A percentile compares a stretch with the other conserved stretches of the same genome.
These are phyloP conservation scores for Tuber magnatum DNA, from an alignment of 495 filamentous ascomycete genomes.

Conservation along the genomic window DNA sequence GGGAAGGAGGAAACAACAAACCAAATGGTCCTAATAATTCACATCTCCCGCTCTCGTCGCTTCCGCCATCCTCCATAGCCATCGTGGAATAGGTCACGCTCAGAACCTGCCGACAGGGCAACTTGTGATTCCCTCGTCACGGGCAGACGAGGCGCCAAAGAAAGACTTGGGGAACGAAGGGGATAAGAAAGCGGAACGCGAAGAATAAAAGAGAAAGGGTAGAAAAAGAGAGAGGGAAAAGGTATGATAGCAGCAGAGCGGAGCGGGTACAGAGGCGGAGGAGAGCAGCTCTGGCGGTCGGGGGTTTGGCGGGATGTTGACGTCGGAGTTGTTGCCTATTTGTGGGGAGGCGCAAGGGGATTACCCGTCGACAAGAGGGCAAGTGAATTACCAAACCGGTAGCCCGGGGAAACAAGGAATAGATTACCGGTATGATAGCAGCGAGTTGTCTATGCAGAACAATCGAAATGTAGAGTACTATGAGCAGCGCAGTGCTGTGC, in stretches of 20 bases:
- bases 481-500: neutral
- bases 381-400: too few relatives aligned
- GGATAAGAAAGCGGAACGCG: neutral
- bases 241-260: neutral
- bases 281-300: neutral
- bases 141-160: neutral
- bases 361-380: neutral
- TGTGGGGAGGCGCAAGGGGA: slow-evolving; percentile 20
- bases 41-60: slow-evolving; percentile 35
- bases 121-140: slow-evolving; percentile 6
- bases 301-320: neutral
- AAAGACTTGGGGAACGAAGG: neutral
- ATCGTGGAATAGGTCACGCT: slow-evolving; percentile 30
- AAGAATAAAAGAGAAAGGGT: neutral
- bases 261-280: neutral
- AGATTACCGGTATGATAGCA: too few relatives aligned
- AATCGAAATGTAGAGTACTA: neutral
- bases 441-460: neutral
- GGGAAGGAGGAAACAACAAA: slow-evolving; percentile 14
- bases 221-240: neutral
- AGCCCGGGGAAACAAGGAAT: neutral
- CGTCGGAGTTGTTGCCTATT: slow-evolving; percentile 6
- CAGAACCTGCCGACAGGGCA: slow-evolving; percentile 20
- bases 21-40: slow-evolving; percentile 40
- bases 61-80: slow-evolving; percentile 22